A percentile compares a stretch with the other conserved stretches of the same genome.
Evolutionary conservation across 2,329 filamentous ascomycete species (phyloP).

Genomic region (Alternaria tenuissima): DNA sequence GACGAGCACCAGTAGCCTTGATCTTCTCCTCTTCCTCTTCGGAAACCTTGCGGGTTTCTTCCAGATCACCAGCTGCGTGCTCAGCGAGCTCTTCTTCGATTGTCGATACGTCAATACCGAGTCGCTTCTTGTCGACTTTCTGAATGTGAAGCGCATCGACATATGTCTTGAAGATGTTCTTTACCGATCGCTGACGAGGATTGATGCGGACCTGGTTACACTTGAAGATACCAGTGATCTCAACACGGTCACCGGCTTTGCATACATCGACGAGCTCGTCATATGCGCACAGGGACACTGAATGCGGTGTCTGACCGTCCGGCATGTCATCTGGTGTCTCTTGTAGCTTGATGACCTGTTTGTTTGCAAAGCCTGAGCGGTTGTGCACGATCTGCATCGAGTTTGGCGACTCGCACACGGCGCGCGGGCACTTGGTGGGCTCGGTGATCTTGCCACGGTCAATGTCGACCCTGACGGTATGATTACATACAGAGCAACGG

Average conservation of each 20-base stretch:
- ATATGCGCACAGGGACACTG: slow-evolving; percentile 94
- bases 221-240: slow-evolving; percentile 96
- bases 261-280: slow-evolving; percentile 97
- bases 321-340: slow-evolving; percentile 96
- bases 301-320: slow-evolving; percentile 95
- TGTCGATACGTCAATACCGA: slow-evolving; percentile 90
- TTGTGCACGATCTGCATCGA: slow-evolving; percentile 99
- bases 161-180: slow-evolving; percentile 97
- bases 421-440: slow-evolving; percentile 86
- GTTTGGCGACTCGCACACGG: slow-evolving; percentile 83
- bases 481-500: slow-evolving; percentile 90
- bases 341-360: slow-evolving; percentile 98
- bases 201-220: slow-evolving; percentile 94
- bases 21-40: slow-evolving; percentile 92
- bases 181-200: slow-evolving; percentile 88
- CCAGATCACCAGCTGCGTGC: slow-evolving; percentile 72
- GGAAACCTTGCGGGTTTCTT: slow-evolving; percentile 83
- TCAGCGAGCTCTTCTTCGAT: slow-evolving; percentile 84
- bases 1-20: slow-evolving; percentile 76
- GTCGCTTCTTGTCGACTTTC: slow-evolving; percentile 93
- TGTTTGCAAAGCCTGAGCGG: slow-evolving; percentile 91
- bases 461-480: slow-evolving; percentile 88
- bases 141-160: slow-evolving; percentile 95
- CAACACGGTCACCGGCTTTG: slow-evolving; percentile 95
- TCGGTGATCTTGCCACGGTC: slow-evolving; percentile 97